Evolutionary conservation across 371 early-diverging fungal species (phyloP), one percentile per base, ranked within the genome.

Genomic region (Gilbertella persicaria): DNA sequence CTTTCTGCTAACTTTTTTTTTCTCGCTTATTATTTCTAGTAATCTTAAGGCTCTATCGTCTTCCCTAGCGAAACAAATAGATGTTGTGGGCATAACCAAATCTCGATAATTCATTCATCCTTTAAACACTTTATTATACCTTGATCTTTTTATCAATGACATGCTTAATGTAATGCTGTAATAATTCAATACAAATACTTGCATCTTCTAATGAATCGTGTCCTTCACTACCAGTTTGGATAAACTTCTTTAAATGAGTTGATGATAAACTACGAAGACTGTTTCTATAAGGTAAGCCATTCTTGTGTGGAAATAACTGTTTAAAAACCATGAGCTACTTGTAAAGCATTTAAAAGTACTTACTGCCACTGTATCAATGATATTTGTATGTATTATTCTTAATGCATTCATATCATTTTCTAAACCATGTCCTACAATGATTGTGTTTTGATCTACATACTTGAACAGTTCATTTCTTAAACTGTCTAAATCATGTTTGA

Each of bases 191-290:
- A 60, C 80, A 80, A 8, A 75, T 74, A 36, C 71, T 66, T 0
- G 84, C 81, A 55, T 84, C 84, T 56, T 82, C 81, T 37, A 73
- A 69, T 2, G 82, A 80, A 36, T 84, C 84, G 40, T 84, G 84
- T 0, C 84, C 84, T 14, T 73, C 68, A 5, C 71, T 71, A 13
- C 76, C 68, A 17, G 74, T 74, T 50, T 84, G 84, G 25, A 84
- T 84, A 41, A 74, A 75, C 23, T 67, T 66, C 21, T 58, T 58
- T 4, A 76, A 50, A 45, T 71, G 51, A 10, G 52, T 50, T 8
- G 69, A 66, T 1, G 74, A 46, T 12, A 78, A 53, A 5, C 43
- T 29, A 2, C 72, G 66, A 10, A 78, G 59, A 9, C 73, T 67
- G 38, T 68, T 66, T 30, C 75, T 64, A 46, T 60, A 75, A 5